Conservation (phyloP, 2,329 filamentous ascomycete genomes). For the Botrytis aclada region DNA sequence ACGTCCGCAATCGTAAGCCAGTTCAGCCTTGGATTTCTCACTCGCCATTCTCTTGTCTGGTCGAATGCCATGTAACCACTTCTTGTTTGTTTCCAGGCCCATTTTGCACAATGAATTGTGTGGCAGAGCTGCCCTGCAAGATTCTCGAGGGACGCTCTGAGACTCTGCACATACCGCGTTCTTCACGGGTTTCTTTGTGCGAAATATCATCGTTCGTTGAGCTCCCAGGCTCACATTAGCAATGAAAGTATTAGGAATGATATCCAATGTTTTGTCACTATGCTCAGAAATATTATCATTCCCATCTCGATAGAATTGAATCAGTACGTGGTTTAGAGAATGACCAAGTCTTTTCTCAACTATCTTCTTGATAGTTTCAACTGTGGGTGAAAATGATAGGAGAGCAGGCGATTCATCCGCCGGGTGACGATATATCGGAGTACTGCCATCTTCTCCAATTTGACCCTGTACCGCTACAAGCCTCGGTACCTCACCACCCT, state of each 20-base stretch:
- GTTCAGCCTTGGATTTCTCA: slow-evolving; percentile 68
- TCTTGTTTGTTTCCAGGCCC: slow-evolving; percentile 75
- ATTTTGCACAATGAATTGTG: slow-evolving; percentile 89
- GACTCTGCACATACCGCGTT: slow-evolving; percentile 33
- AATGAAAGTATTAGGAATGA: slow-evolving; percentile 75
- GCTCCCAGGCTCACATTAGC: slow-evolving; percentile 94
- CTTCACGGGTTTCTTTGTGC: slow-evolving; percentile 67
- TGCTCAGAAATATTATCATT: slow-evolving; percentile 94
- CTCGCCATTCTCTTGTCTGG: slow-evolving; percentile 71
- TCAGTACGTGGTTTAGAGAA: slow-evolving; percentile 82
- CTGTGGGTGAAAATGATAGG: slow-evolving; percentile 69
- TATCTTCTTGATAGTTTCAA: slow-evolving; percentile 62
- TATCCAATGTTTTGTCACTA: slow-evolving; percentile 94
- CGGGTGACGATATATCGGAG: slow-evolving; percentile 93
- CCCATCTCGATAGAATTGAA: slow-evolving; percentile 88
- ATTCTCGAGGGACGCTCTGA: slow-evolving; percentile 28
- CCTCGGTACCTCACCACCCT: slow-evolving; percentile 85
- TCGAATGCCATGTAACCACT: slow-evolving; percentile 90
- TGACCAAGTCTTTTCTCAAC: slow-evolving; percentile 76
- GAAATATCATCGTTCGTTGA: slow-evolving; percentile 82
- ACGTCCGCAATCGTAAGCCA: slow-evolving; percentile 69
- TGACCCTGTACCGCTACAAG: slow-evolving; percentile 86
- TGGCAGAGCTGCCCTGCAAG: slow-evolving; percentile 66
- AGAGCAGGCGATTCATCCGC: slow-evolving; percentile 82
- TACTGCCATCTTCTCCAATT: slow-evolving; percentile 63